A percentile compares a stretch with the other conserved stretches of the same genome.
Conservation (phyloP, 2,329 filamentous ascomycete species). For the Nemania serpens region DNA sequence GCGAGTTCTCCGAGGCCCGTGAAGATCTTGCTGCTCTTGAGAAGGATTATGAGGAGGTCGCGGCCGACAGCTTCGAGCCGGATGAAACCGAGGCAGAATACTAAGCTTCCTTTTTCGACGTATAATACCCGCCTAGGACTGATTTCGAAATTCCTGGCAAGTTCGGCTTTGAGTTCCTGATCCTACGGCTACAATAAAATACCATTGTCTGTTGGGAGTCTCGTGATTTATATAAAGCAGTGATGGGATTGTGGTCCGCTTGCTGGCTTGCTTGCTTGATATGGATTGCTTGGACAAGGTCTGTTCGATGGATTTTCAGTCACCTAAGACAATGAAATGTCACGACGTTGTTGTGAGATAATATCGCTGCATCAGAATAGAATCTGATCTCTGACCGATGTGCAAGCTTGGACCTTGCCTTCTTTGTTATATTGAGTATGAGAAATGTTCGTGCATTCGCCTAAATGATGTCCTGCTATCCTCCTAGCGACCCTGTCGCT, state of each 20-base stretch:
- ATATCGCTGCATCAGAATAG: conserved; percentile 4
- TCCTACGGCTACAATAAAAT: conserved; percentile 22
- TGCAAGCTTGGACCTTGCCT: conserved; percentile 4
- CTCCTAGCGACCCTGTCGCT: too few relatives aligned
- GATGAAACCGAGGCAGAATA: conserved; percentile 77
- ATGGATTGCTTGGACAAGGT: conserved; percentile 24
- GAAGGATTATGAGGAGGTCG: conserved; percentile 87
- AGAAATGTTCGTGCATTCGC: not conserved
- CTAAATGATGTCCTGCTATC: not conserved
- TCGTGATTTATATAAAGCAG: conserved; percentile 16
- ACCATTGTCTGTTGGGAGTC: conserved; percentile 24
- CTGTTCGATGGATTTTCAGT: conserved; percentile 6
- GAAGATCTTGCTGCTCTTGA: conserved; percentile 85
- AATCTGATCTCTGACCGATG: not conserved
- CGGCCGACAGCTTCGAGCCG: conserved; percentile 69
- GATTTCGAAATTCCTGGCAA: conserved; percentile 21
- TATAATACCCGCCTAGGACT: conserved; percentile 38
- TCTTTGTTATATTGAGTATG: not conserved
- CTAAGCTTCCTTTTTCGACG: conserved; percentile 55
- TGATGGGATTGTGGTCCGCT: conserved; percentile 5
- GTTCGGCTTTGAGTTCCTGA: conserved; percentile 22
- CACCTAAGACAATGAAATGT: conserved; percentile 3
- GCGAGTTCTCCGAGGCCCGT: conserved; percentile 85
- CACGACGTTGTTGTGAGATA: not conserved
- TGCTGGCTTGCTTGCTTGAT: conserved; percentile 13